A percentile compares a stretch with the other conserved stretches of the same genome.
phyloP scores from a whole-genome alignment of 2,329 filamentous ascomycete genomes.

The Ascochyta viciae-villosae region DNA sequence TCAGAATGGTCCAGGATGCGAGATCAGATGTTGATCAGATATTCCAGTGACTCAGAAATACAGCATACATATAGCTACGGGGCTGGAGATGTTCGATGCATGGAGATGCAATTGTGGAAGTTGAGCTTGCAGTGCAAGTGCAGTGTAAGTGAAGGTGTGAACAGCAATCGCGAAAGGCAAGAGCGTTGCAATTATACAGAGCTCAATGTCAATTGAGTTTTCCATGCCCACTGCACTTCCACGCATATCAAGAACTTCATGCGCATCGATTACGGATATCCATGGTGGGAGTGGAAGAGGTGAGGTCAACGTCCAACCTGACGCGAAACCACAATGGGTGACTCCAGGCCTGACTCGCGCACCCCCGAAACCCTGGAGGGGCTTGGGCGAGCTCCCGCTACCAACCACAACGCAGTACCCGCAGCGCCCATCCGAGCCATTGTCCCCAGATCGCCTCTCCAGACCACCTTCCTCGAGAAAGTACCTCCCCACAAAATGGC shows the following conservation, averaged over 20 bases:
- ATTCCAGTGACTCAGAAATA: too few species aligned
- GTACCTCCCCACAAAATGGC: slow-evolving; percentile 35
- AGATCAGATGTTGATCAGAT: not conserved
- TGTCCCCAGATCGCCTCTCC: slow-evolving; percentile 18
- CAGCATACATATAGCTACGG: not conserved
- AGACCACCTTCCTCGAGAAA: slow-evolving; percentile 20
- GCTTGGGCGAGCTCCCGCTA: slow-evolving; percentile 24
- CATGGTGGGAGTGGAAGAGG: slow-evolving; percentile 5
- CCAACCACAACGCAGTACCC: slow-evolving; percentile 9
- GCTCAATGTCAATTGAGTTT: not conserved
- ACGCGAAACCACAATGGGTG: slow-evolving; percentile 23
- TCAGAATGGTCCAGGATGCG: not conserved
- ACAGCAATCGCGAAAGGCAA: not conserved
- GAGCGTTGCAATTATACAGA: not conserved
- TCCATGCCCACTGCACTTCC: not conserved
- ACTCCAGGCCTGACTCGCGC: slow-evolving; percentile 32
- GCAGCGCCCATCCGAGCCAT: slow-evolving; percentile 16
- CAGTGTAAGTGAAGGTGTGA: slow-evolving; percentile 1
- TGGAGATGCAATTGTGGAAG: not conserved
- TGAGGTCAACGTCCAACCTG: slow-evolving; percentile 12
- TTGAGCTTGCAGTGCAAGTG: not conserved
- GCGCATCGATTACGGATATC: not conserved
- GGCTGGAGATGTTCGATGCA: not conserved
- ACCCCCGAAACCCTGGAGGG: slow-evolving; percentile 29
- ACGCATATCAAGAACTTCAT: not conserved